Percentiles rank a stretch among this genome's conserved stretches.
Evolutionary conservation across 306 rosid genomes (phyloP).

Genomic region (Alnus glutinosa): DNA sequence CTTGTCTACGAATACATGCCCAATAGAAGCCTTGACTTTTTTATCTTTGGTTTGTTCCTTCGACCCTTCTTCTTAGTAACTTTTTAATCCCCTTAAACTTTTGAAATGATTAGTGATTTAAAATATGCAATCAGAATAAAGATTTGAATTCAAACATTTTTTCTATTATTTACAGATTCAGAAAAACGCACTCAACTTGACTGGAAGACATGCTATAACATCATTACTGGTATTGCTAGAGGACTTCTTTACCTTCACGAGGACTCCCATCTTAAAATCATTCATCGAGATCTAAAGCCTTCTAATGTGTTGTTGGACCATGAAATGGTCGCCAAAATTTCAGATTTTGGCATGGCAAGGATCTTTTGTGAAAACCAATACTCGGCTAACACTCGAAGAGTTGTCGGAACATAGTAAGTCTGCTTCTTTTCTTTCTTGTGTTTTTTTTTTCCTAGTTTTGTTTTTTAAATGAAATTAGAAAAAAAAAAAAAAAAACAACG

Average conservation of each 20-base stretch:
- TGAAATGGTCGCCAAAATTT: slow-evolving; percentile 30
- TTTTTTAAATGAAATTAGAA: no score
- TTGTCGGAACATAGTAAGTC: slow-evolving; percentile 35
- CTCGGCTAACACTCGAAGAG: slow-evolving; percentile 24
- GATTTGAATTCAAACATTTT: no score
- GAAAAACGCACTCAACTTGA: slow-evolving; percentile 17
- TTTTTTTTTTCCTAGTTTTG: no score
- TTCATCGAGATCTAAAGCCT: slow-evolving; percentile 39
- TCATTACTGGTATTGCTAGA: slow-evolving; percentile 25
- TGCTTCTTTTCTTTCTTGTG: not conserved
- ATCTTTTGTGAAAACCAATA: slow-evolving; percentile 27
- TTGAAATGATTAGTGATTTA: no score
- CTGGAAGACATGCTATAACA: slow-evolving; percentile 11
- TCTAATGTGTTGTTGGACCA: slow-evolving; percentile 29
- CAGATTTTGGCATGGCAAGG: slow-evolving; percentile 35
- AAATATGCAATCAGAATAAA: no score
- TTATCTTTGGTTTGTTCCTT: slow-evolving; percentile 46
- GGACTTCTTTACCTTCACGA: slow-evolving; percentile 41
- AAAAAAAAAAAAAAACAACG: no score
- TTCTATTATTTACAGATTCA: slow-evolving; percentile 1
- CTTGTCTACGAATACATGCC: slow-evolving; percentile 69
- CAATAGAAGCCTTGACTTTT: slow-evolving; percentile 61
- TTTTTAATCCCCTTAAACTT: not conserved
- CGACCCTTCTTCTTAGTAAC: not conserved
- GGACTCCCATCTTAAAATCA: slow-evolving; percentile 26